These are phyloP conservation scores for Leucocoprinus birnbaumii DNA, from an alignment of 768 basidiomycete genomes.

Conservation along the genomic window DNA sequence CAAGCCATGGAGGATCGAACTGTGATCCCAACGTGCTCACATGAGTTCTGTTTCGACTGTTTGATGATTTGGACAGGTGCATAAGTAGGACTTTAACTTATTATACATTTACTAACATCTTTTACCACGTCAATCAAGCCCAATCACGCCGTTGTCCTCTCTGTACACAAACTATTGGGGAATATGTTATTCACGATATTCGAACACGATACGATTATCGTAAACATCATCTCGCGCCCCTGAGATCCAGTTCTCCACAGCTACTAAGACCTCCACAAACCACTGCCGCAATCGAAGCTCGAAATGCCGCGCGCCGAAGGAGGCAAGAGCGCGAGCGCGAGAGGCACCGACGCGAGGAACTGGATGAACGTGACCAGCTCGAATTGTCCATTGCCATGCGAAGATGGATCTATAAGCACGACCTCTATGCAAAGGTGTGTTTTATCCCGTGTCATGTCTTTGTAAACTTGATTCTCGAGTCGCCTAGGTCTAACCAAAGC, in stretches of 20 bases:
- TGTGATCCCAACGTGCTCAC: conserved; percentile 80
- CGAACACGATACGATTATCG: conserved; percentile 79
- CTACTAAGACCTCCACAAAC: conserved; percentile 25
- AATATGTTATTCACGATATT: conserved; percentile 77
- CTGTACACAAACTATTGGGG: conserved; percentile 64
- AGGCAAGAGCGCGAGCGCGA: conserved; percentile 43
- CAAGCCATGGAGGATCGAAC: conserved; percentile 76
- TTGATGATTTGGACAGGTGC: conserved; percentile 81
- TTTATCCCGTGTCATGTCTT: conserved; percentile 1
- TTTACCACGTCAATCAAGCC: conserved; percentile 68
- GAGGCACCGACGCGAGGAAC: conserved; percentile 42
- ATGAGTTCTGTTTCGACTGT: conserved; percentile 94
- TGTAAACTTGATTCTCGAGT: conserved; percentile 9
- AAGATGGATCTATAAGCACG: conserved; percentile 77
- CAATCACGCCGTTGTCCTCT: conserved; percentile 80
- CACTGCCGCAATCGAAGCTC: conserved; percentile 23
- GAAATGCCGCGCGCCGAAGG: conserved; percentile 22
- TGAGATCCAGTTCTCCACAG: conserved; percentile 46
- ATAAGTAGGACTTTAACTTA: conserved; percentile 16
- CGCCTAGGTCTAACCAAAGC: conserved; percentile 8
- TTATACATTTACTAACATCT: not conserved
- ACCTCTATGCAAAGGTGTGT: conserved; percentile 82
- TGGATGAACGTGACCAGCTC: conserved; percentile 65
- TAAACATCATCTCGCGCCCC: conserved; percentile 73
- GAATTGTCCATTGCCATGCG: conserved; percentile 72